Evolutionary conservation across 768 basidiomycete genomes (phyloP).

Genomic region (Lactifluus subvellereus): DNA sequence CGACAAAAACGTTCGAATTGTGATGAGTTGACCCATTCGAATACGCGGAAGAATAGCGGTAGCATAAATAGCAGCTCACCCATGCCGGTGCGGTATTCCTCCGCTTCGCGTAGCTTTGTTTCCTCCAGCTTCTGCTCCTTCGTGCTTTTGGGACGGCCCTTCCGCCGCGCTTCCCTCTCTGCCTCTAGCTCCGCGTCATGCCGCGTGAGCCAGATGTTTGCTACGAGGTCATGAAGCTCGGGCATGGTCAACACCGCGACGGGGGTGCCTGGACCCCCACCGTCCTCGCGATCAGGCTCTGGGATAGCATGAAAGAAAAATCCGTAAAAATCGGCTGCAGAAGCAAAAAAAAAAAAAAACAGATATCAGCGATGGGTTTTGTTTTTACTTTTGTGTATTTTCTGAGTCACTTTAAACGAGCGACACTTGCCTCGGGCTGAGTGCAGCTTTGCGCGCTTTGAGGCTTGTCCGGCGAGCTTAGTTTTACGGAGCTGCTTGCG

Average conservation of each 20-base stretch:
- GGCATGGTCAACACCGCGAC: constrained; percentile 44
- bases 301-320: constrained; percentile 76
- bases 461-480: constrained; percentile 52
- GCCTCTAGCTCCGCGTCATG: constrained; percentile 58
- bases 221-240: constrained; percentile 59
- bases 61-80: constrained; percentile 42
- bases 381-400: not conserved
- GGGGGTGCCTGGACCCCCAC: not conserved
- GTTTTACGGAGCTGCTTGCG: constrained; percentile 63
- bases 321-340: constrained; percentile 58
- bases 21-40: not conserved
- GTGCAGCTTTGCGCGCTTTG: constrained; percentile 54
- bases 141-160: constrained; percentile 68
- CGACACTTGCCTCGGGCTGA: constrained; percentile 43
- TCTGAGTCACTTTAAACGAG: not conserved
- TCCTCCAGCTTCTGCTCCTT: constrained; percentile 67
- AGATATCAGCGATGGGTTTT: too few relatives aligned
- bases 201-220: constrained; percentile 68
- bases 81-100: constrained; percentile 74
- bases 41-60: not conserved
- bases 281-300: constrained; percentile 33
- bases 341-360: not conserved
- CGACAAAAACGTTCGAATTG: not conserved
- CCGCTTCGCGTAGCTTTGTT: constrained; percentile 57
- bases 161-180: constrained; percentile 56